Base-by-base conservation (phyloP, 768 basidiomycete genomes). In the Tulasnella sp. region DNA sequence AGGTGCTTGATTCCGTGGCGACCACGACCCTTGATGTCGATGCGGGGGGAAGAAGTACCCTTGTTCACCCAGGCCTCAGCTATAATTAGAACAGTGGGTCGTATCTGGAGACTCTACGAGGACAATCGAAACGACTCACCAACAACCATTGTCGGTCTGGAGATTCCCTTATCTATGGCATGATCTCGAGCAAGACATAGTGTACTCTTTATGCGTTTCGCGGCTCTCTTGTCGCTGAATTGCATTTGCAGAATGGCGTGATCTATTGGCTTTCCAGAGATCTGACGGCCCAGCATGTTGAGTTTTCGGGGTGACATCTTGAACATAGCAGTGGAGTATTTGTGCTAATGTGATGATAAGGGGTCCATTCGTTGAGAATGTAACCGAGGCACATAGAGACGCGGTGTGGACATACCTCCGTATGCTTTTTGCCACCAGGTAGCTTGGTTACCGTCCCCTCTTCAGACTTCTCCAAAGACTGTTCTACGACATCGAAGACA, bases 1-100 rank as follows among this genome's bases (percentile, higher is more conserved):
- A 86, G 87, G 10, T 75, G 71, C 44, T 81, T 80, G 53, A 89
- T 71, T 47, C 93, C 93, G 50, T 64, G 71, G 58, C 81, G 81
- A 29, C 83, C 85, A 57, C 92, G 77, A 47, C 88, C 93, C 64
- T 79, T 81, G 53, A 83, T 77, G 58, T 95, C 89, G 16, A 89
- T 58, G 47, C 81, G 76, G 54, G 76, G 79, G 33, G 75, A 67
- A 20, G 69, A 66, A 33, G 72, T 76, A 4, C 83, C 90, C 64
- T 98, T 96, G 41, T 77, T 82, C 13, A 95, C 90, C 93, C 91
- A 99, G 19, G 91, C 77, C 65, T 95, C 83, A 39, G 88, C 91
- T 95, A 58, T 33, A 39, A 46, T 45, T 19, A 53, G 16, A 24
- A 33, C 16, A 35, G 27, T 13, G 22, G 13, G 15, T 27, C 6